Conservation (phyloP, 805 yeast species). For the Ascoidea tarda region DNA sequence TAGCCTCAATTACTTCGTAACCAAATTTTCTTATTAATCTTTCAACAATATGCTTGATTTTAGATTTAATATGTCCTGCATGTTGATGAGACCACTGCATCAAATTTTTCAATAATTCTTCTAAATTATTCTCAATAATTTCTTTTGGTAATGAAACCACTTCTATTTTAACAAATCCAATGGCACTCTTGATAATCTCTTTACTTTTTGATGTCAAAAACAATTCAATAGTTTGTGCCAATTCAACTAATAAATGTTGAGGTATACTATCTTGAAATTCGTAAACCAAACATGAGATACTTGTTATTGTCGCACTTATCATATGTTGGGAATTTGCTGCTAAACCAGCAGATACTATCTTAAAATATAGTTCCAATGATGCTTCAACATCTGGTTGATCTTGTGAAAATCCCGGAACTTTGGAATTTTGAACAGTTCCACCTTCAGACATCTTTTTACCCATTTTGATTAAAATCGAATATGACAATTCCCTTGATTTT, state of each 20-base stretch:
- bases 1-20: conserved; percentile 63
- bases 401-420: conserved; percentile 53
- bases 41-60: conserved; percentile 87
- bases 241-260: conserved; percentile 47
- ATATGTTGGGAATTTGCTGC: conserved; percentile 90
- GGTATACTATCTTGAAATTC: conserved; percentile 66
- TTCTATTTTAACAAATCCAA: conserved; percentile 89
- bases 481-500: conserved; percentile 75
- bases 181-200: conserved; percentile 87
- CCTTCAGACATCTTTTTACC: conserved; percentile 59
- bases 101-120: conserved; percentile 52
- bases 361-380: conserved; percentile 67
- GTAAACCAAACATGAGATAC: conserved; percentile 72
- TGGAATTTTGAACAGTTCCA: conserved; percentile 49
- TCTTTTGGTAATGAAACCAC: conserved; percentile 74
- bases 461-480: conserved; percentile 61
- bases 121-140: conserved; percentile 49
- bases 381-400: conserved; percentile 52
- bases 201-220: conserved; percentile 83
- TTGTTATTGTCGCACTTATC: conserved; percentile 94
- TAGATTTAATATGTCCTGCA: conserved; percentile 86
- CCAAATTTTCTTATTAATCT: conserved; percentile 85
- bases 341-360: conserved; percentile 91
- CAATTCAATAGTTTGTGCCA: conserved; percentile 75
- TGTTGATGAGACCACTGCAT: conserved; percentile 94